phyloP scores from a whole-genome alignment of 2,329 filamentous ascomycete species.

The Atkinsonella hypoxylon region DNA sequence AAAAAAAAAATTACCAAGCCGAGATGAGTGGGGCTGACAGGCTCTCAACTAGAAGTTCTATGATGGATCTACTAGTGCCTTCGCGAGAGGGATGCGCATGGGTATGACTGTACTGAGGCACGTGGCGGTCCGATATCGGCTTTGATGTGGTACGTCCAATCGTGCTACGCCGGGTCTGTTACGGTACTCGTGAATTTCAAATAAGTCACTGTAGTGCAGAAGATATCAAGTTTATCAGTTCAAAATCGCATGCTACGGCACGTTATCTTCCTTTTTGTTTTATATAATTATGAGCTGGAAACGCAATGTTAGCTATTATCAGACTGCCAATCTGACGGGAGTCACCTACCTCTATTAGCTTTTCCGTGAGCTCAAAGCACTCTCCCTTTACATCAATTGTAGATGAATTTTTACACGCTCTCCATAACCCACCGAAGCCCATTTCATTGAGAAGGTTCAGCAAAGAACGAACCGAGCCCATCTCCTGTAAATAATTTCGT shows the following conservation, averaged over 20 bases:
- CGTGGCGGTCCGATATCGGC: constrained; percentile 5
- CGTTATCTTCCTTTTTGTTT: background rate
- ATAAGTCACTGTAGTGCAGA: background rate
- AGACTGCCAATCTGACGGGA: background rate
- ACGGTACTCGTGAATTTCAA: background rate
- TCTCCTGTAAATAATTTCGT: constrained; percentile 34
- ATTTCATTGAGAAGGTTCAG: constrained; percentile 44
- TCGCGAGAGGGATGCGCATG: background rate
- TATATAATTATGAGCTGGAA: constrained; percentile 8
- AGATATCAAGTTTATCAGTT: background rate
- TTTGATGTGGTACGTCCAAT: background rate
- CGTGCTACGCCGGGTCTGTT: background rate
- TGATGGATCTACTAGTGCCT: background rate
- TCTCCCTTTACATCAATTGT: constrained; percentile 37
- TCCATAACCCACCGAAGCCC: constrained; percentile 54
- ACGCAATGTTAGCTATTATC: background rate
- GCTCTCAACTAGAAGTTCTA: background rate
- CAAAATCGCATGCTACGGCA: background rate
- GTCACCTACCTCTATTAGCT: constrained; percentile 45
- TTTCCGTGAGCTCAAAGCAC: constrained; percentile 44
- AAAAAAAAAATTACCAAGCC: background rate
- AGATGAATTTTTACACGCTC: constrained; percentile 38
- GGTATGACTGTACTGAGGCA: constrained; percentile 6
- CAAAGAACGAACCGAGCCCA: constrained; percentile 35
- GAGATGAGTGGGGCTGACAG: background rate